Evolutionary conservation across 768 basidiomycete genomes (phyloP), one percentile per base, ranked within the genome.

Genomic region (Cystobasidium ongulense): DNA sequence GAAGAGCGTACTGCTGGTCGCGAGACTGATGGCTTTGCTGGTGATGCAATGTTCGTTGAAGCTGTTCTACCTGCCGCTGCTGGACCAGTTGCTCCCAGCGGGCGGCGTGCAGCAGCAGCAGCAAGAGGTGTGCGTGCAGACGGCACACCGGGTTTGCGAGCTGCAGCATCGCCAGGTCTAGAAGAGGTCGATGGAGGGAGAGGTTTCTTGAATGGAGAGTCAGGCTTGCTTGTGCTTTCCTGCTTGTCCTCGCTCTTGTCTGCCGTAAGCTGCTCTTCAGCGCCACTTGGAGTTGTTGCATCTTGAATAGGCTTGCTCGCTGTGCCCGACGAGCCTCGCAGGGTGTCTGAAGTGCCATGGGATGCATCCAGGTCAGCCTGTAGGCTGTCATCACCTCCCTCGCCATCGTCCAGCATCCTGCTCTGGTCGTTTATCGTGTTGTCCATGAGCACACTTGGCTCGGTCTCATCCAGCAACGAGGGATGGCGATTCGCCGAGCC

Each of bases 401-500:
- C 57, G 57, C 17, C 57, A 31, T 59, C 57, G 33, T 59, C 57
- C 25, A 27, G 25, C 13, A 27, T 27, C 13, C 57, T 59, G 33
- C 57, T 59, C 25, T 59, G 29, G 33, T 59, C 63, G n/a, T 27
- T 46, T 10, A 46, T 64, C 17, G 33, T 41, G 15, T 64, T 36
- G 25, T 64, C 36, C 21, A 64, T 25, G 15, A 64, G 38, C 8
- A 64, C 63, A 46, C 36, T 46, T 38, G 63, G 63, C 38, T 64
- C 63, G 4, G 63, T 64, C 23, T 64, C 63, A 27, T 64, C 63
- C 36, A 64, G 31, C 36, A 64, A 27, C 8, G 63, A 64, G 5
- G 57, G 57, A 59, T 35, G 29, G 25, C 57, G 29, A 15, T 21
- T 21, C 15, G 46, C 46, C 21, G 46, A 50, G 3, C 46, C 46